phyloP scores from a whole-genome alignment of 2,329 filamentous ascomycete species.

The Orbilia quercus region DNA sequence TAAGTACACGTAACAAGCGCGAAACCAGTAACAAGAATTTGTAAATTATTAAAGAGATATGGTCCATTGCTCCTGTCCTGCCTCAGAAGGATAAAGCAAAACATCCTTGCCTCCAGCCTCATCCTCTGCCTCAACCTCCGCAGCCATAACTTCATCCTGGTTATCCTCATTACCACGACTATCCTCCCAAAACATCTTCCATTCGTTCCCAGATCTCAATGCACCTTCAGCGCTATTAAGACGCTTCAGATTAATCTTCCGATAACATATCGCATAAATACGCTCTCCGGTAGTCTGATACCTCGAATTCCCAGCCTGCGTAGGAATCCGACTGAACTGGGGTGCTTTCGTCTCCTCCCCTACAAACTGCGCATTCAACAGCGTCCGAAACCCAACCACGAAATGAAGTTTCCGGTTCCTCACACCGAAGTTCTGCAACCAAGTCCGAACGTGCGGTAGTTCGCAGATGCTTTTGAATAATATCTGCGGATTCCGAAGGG shows the following conservation, averaged over 20 bases:
- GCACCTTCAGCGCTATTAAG: constrained; percentile 5
- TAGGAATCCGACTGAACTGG: not conserved
- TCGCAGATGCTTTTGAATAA: constrained; percentile 28
- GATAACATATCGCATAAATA: constrained; percentile 42
- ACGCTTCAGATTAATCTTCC: constrained; percentile 24
- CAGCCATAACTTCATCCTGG: constrained; percentile 9
- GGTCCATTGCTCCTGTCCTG: constrained; percentile 11
- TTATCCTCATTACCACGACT: constrained; percentile 5
- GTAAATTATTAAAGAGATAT: not conserved
- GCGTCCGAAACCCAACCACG: constrained; percentile 35
- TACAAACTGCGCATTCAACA: constrained; percentile 35
- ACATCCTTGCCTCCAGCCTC: constrained; percentile 15
- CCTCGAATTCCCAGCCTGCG: constrained; percentile 6
- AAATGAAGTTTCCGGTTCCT: constrained; percentile 26
- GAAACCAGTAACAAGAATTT: too few species aligned
- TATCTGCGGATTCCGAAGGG: constrained; percentile 21
- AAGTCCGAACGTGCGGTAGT: not conserved
- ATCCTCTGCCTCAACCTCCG: constrained; percentile 23
- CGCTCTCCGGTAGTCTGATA: constrained; percentile 40
- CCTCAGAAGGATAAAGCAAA: constrained; percentile 7
- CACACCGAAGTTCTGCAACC: constrained; percentile 8
- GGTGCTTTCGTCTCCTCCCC: constrained; percentile 10
- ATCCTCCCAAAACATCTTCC: constrained; percentile 22
- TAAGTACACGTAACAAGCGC: too few species aligned
- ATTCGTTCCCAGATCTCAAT: constrained; percentile 23